These are phyloP conservation scores for Colletotrichum spaethianum DNA, from an alignment of 2,329 filamentous ascomycete species.

Conservation along the genomic window DNA sequence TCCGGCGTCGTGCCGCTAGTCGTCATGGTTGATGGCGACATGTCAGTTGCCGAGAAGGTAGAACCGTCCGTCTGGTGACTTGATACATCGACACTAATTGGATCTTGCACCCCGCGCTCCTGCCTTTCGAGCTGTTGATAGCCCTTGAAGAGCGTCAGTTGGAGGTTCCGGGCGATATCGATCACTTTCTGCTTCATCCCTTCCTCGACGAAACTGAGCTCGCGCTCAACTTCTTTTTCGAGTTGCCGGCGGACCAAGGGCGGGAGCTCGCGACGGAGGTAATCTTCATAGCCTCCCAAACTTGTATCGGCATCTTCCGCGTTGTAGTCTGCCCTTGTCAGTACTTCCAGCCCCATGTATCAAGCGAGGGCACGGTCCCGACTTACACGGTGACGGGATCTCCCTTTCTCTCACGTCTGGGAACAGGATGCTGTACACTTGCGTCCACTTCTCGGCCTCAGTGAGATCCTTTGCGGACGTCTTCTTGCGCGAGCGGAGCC, in stretches of 20 bases:
- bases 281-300: conserved; percentile 46
- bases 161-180: conserved; percentile 44
- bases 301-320: conserved; percentile 44
- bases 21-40: conserved; percentile 32
- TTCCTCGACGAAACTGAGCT: conserved; percentile 46
- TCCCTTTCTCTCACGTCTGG: conserved; percentile 47
- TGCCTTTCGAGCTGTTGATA: conserved; percentile 38
- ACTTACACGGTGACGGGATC: conserved; percentile 40
- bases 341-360: not conserved
- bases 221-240: conserved; percentile 45
- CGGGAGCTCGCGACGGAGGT: conserved; percentile 52
- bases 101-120: not conserved
- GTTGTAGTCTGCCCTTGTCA: conserved; percentile 50
- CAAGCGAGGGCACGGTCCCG: rapidly evolving
- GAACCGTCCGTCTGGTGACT: not conserved
- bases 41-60: conserved; percentile 2
- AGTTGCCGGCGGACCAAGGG: conserved; percentile 51
- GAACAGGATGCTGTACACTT: conserved; percentile 55
- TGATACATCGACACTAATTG: not conserved
- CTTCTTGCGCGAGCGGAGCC: conserved; percentile 52
- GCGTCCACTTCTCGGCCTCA: conserved; percentile 55
- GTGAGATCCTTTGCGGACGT: conserved; percentile 47
- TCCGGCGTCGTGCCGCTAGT: conserved; percentile 31
- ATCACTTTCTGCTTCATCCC: conserved; percentile 44
- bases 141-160: conserved; percentile 44